phyloP scores from a whole-genome alignment of 208 protist species.

The Crithidia thermophila region DNA sequence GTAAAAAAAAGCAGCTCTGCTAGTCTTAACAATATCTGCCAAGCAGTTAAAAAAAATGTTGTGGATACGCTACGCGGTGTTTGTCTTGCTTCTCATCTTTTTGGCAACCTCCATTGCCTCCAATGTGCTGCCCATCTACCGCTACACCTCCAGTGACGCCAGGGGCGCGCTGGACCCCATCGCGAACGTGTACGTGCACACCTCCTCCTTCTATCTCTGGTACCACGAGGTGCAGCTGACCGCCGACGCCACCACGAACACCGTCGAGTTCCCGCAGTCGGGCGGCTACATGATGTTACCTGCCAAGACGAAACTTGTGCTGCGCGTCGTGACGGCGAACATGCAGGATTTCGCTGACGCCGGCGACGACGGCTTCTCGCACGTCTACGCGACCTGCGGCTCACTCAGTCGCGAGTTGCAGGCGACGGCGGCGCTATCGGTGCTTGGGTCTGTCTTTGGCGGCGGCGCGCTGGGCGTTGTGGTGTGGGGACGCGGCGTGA shows the following conservation, averaged over 20 bases:
- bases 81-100: neutral
- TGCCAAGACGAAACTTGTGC: neutral
- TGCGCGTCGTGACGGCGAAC: neutral
- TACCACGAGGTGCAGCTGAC: conserved; percentile 8
- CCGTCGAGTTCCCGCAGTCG: neutral
- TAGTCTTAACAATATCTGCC: too few species aligned
- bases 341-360: neutral
- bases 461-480: neutral
- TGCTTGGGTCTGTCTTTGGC: neutral
- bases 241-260: neutral
- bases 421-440: neutral
- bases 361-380: neutral
- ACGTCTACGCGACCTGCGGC: neutral
- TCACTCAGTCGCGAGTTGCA: neutral
- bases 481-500: neutral
- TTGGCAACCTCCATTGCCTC: neutral
- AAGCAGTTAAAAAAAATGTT: conserved; percentile 2
- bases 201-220: conserved; percentile 9
- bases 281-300: neutral
- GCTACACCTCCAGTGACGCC: neutral
- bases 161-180: neutral
- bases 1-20: too few species aligned
- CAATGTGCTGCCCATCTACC: conserved; percentile 1
- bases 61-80: conserved; percentile 6
- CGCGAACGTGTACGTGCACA: neutral